phyloP scores from a whole-genome alignment of 2,329 filamentous ascomycete genomes.

The Dactylellina drechsleri region DNA sequence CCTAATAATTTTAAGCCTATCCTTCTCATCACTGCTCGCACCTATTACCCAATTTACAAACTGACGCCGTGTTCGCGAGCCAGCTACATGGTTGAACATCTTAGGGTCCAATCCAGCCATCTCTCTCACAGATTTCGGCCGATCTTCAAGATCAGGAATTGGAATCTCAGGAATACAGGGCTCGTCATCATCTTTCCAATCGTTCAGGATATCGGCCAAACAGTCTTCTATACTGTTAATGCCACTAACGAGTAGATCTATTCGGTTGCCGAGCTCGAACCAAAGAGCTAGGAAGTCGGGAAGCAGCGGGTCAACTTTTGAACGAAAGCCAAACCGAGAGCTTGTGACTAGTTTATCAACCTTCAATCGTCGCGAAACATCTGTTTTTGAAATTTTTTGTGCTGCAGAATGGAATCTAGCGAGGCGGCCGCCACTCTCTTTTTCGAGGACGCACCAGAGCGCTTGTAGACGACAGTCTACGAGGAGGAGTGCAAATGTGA shows the following conservation, averaged over 20 bases:
- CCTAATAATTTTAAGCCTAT: constrained; percentile 1
- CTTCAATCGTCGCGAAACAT: background rate
- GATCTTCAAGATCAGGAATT: background rate
- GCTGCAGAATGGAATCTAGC: background rate
- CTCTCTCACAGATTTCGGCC: constrained; percentile 2
- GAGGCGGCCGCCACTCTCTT: background rate
- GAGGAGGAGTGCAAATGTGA: constrained; percentile 2
- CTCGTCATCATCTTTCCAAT: constrained; percentile 15
- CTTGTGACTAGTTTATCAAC: background rate
- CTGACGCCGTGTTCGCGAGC: background rate
- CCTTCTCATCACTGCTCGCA: background rate
- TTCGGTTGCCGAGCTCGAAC: constrained; percentile 36
- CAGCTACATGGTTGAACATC: background rate
- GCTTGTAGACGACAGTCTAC: constrained; percentile 17
- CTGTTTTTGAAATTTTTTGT: background rate
- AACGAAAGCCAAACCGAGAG: background rate
- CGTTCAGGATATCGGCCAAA: constrained; percentile 7
- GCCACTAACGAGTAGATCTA: constrained; percentile 15
- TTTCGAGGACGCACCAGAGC: constrained; percentile 6
- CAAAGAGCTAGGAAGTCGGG: constrained; percentile 28
- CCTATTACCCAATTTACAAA: constrained; percentile 1
- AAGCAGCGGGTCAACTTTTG: background rate
- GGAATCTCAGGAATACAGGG: constrained; percentile 6
- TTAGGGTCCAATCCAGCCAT: background rate
- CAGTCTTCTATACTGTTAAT: background rate